These are phyloP conservation scores for Strigomonas culicis DNA, from an alignment of 208 protist species.

Conservation along the genomic window DNA sequence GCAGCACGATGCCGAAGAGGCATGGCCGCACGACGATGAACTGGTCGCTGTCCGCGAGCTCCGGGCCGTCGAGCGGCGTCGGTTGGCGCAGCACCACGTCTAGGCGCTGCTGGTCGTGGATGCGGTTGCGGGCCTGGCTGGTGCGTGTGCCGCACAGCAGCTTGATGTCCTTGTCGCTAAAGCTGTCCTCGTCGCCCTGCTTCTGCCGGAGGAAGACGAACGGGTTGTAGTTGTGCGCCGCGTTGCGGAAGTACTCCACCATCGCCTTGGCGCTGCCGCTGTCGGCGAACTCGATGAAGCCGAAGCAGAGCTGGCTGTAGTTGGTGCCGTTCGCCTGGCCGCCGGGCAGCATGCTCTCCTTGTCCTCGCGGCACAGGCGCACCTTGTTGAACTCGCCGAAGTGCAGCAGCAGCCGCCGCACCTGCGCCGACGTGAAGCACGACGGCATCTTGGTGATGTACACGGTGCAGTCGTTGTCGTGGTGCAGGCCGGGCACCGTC, in stretches of 20 bases:
- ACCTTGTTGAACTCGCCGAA: conserved; percentile 88
- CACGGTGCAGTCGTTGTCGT: conserved; percentile 68
- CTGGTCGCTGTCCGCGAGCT: conserved; percentile 1
- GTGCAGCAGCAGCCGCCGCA: conserved; percentile 64
- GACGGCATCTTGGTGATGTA: conserved; percentile 84
- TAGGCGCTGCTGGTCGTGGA: conserved; percentile 61
- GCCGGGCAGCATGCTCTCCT: conserved; percentile 33
- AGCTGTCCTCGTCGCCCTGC: conserved; percentile 2
- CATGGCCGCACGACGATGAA: conserved; percentile 29
- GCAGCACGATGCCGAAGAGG: conserved; percentile 33
- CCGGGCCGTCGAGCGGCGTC: conserved; percentile 1
- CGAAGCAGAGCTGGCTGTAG: conserved; percentile 48
- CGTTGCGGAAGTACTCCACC: conserved; percentile 84
- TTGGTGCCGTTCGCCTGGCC: conserved; percentile 21
- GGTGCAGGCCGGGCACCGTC: conserved; percentile 14
- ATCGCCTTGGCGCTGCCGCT: conserved; percentile 53
- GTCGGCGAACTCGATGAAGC: conserved; percentile 78
- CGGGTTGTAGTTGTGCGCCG: conserved; percentile 30
- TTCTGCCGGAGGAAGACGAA: conserved; percentile 49
- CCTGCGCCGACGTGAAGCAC: conserved; percentile 45
- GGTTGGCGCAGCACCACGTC: conserved; percentile 44
- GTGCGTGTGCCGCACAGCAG: conserved; percentile 44
- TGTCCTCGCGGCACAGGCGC: conserved; percentile 71
- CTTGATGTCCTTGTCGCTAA: conserved; percentile 31
- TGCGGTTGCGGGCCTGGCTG: conserved; percentile 68